Evolutionary conservation across 2,329 filamentous ascomycete species (phyloP).

Genomic region (Westerdykella sp.): DNA sequence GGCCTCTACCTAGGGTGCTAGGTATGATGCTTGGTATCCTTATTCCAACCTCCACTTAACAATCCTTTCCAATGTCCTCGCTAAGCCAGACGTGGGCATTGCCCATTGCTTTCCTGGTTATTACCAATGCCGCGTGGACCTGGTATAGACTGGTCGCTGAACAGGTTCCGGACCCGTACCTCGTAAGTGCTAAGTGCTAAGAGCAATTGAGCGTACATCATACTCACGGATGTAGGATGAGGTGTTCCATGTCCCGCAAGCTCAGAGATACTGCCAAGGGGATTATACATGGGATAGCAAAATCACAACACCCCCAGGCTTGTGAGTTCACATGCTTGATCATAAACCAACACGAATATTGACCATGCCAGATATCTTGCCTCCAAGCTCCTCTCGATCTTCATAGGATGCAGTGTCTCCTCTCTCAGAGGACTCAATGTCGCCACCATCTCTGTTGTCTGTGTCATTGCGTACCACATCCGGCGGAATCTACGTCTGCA

Average conservation of each 20-base stretch:
- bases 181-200: constrained; percentile 43
- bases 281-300: constrained; percentile 83
- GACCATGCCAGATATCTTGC: constrained; percentile 36
- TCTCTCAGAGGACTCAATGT: constrained; percentile 37
- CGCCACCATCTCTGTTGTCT: constrained; percentile 32
- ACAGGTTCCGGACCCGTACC: constrained; percentile 52
- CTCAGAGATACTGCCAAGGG: constrained; percentile 75
- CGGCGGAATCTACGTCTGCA: constrained; percentile 10
- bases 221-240: constrained; percentile 57
- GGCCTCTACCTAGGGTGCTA: too few relatives aligned
- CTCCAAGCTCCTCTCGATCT: constrained; percentile 34
- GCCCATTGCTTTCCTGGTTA: constrained; percentile 15
- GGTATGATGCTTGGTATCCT: background rate
- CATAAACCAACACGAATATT: constrained; percentile 43
- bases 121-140: constrained; percentile 15
- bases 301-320: constrained; percentile 89
- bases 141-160: constrained; percentile 40
- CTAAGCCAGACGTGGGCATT: constrained; percentile 19
- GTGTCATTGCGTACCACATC: constrained; percentile 24
- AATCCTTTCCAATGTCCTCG: constrained; percentile 12
- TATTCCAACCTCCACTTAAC: background rate
- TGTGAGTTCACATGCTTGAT: constrained; percentile 45
- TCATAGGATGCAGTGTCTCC: constrained; percentile 36
- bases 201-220: background rate
- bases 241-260: constrained; percentile 84